Base-by-base conservation (phyloP, 2,329 filamentous ascomycete genomes). In the Colletotrichum lindemuthianum region DNA sequence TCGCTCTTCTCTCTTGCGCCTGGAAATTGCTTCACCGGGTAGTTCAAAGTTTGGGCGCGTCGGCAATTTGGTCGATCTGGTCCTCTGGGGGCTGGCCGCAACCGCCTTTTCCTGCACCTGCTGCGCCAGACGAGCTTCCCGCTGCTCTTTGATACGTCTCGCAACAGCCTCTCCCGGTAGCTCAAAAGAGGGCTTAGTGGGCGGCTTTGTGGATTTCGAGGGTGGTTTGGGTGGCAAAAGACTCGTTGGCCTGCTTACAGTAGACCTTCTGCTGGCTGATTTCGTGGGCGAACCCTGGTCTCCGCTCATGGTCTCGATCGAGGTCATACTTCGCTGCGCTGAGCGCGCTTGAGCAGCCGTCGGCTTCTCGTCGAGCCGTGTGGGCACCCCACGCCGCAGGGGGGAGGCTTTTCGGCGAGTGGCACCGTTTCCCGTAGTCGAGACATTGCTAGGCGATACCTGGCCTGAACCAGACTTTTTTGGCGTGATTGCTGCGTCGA, bases 161-260 rank as follows among this genome's bases (percentile, higher is more conserved):
- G 87, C 83, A 9, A 89, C 81, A 41, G 85, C 85, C 48, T 90
- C 88, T 9, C 88, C 87, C 0, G 87, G 86, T 11, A 90, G 81
- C 73, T 89, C 86, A 71, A 89, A 90, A 0, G 80, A 82, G 2
- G 88, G 74, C 8, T 82, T 74, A 1, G 86, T 90, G 3, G 78
- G 78, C 13, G 81, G 77, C 70, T 86, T 90, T 41, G 76, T 79
- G 8, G 86, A 86, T 71, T 82, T 89, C 24, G 75, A 72, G 6
- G 78, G 72, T 16, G 79, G 75, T 68, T 82, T 87, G 4, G 81
- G 79, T 7, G 79, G 78, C 6, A 81, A 74, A 16, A 83, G 77
- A 65, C 78, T 80, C 32, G 79, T 69, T 16, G 79, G 78, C 39
- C 78, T 77, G 13, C 69, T 70, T 16, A 72, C 70, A 34, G 69